phyloP scores from a whole-genome alignment of 139 green algal genomes.

The Trebouxia sp. region DNA sequence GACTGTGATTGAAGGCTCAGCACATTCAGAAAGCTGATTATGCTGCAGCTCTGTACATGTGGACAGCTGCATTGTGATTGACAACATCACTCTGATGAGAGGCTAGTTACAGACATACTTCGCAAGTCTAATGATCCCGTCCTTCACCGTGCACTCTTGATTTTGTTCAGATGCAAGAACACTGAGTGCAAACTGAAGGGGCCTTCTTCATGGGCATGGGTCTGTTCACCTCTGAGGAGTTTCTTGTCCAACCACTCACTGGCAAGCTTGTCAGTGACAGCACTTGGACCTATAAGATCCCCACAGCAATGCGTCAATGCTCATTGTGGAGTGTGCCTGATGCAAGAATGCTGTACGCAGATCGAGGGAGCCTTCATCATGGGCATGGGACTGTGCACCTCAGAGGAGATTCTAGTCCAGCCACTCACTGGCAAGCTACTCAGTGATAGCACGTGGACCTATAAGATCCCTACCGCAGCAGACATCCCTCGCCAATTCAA shows the following conservation, averaged over 20 bases:
- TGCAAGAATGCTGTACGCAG: conserved; percentile 41
- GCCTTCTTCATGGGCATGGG: conserved; percentile 48
- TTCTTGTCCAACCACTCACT: conserved; percentile 32
- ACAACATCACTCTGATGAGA: too few species aligned
- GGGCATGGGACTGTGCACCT: conserved; percentile 41
- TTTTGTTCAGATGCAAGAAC: too few species aligned
- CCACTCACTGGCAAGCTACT: conserved; percentile 30
- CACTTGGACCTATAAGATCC: conserved; percentile 47
- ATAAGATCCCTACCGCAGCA: conserved; percentile 49
- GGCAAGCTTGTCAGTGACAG: neutral
- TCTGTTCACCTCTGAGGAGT: conserved; percentile 36
- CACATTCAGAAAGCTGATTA: too few species aligned
- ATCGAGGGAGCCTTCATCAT: conserved; percentile 62
- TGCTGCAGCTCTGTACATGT: too few species aligned
- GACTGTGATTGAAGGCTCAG: too few species aligned
- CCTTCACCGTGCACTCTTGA: too few species aligned
- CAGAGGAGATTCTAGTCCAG: conserved; percentile 40
- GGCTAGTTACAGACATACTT: too few species aligned
- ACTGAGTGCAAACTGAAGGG: conserved; percentile 66
- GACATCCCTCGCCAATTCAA: conserved; percentile 50
- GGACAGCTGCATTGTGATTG: too few species aligned
- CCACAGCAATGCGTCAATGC: conserved; percentile 64
- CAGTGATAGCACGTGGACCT: conserved; percentile 46
- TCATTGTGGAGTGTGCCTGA: too few species aligned
- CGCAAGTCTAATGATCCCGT: too few species aligned